These are phyloP conservation scores for Cystobasidium pallidum DNA, from an alignment of 1,284 basidiomycete species.

Conservation along the genomic window DNA sequence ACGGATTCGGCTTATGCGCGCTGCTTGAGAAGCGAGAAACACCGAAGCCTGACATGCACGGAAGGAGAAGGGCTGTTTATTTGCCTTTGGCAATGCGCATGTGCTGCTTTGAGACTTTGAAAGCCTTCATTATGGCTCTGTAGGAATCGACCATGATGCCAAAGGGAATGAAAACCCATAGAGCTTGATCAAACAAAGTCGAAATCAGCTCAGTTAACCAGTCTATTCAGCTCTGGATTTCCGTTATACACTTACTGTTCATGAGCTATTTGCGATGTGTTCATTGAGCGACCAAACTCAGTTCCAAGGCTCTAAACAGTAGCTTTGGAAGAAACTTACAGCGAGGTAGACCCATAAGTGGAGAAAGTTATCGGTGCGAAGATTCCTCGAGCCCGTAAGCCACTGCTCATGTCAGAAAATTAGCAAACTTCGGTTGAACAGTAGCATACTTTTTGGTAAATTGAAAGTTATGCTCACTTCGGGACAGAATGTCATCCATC, in stretches of 20 bases:
- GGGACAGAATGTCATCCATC: slow-evolving; percentile 45
- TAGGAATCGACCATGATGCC: slow-evolving; percentile 44
- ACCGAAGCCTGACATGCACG: too few relatives aligned
- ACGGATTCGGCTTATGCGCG: too few relatives aligned
- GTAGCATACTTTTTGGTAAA: not conserved
- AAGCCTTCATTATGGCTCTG: slow-evolving; percentile 33
- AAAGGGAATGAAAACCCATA: slow-evolving; percentile 44
- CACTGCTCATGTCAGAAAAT: slow-evolving; percentile 11
- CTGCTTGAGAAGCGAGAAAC: too few relatives aligned
- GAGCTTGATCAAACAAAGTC: not conserved
- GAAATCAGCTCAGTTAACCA: not conserved
- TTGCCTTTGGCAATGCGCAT: slow-evolving; percentile 27
- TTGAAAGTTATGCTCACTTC: slow-evolving; percentile 6
- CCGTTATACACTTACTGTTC: slow-evolving; percentile 26
- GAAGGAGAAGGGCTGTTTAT: too few relatives aligned
- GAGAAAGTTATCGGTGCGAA: slow-evolving; percentile 41
- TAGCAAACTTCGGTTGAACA: not conserved
- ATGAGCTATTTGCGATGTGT: slow-evolving; percentile 33
- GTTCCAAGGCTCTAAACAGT: too few relatives aligned
- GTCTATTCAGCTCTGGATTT: not conserved
- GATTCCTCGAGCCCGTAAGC: slow-evolving; percentile 41
- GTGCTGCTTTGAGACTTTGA: slow-evolving; percentile 26
- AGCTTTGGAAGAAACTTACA: slow-evolving; percentile 4
- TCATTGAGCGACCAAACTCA: too few relatives aligned
- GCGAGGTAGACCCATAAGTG: slow-evolving; percentile 44